A percentile compares a stretch with the other conserved stretches of the same genome.
These are phyloP conservation scores for Eleusine coracana DNA, from an alignment of 176 grass and related monocot species.

Conservation along the genomic window DNA sequence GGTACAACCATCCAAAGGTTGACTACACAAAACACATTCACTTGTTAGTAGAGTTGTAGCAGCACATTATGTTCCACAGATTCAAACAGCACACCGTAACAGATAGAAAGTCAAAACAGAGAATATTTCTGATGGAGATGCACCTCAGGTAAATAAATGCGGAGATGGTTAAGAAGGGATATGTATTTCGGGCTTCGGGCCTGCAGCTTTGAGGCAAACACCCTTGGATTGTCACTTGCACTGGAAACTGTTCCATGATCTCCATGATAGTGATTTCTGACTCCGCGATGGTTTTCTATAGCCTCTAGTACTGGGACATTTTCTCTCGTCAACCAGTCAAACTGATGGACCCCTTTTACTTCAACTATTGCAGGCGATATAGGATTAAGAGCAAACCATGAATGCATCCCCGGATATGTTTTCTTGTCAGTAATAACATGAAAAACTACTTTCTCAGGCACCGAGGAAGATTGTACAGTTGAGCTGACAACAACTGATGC, in stretches of 20 bases:
- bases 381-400: conserved; percentile 97
- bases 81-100: background rate
- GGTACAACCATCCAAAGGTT: conserved; percentile 4
- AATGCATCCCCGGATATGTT: conserved; percentile 96
- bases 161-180: conserved; percentile 93
- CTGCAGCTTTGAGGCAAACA: conserved; percentile 92
- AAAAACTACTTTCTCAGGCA: conserved; percentile 76
- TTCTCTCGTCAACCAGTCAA: conserved; percentile 94
- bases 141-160: conserved; percentile 97
- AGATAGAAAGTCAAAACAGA: conserved; percentile 25
- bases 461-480: conserved; percentile 60
- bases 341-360: conserved; percentile 96
- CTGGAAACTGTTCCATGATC: conserved; percentile 72
- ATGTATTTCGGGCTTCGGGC: conserved; percentile 93
- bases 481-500: conserved; percentile 91
- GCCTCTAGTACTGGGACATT: conserved; percentile 93
- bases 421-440: conserved; percentile 98
- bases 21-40: conserved; percentile 16
- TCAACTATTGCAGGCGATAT: conserved; percentile 81
- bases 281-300: conserved; percentile 77
- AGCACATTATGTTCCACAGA: conserved; percentile 4
- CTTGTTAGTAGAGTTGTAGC: background rate
- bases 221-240: conserved; percentile 68
- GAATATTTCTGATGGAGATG: conserved; percentile 39
- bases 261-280: conserved; percentile 92